A percentile compares a stretch with the other conserved stretches of the same genome.
Evolutionary conservation across 768 basidiomycete species (phyloP).

Genomic region (Lanmaoa pseudosensibilis): DNA sequence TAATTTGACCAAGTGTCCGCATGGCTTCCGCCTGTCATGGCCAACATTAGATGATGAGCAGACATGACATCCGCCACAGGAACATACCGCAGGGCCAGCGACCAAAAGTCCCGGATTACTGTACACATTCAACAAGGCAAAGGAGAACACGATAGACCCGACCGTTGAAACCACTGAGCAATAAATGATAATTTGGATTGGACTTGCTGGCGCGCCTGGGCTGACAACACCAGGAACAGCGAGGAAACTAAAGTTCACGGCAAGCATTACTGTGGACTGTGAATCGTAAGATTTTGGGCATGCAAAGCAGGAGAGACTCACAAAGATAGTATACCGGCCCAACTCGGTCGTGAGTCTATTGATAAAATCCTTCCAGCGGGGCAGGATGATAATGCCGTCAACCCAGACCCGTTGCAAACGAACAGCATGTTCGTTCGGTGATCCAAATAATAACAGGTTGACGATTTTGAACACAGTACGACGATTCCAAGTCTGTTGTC

Average conservation of each 20-base stretch:
- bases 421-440: constrained; percentile 9
- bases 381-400: constrained; percentile 8
- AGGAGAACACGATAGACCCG: constrained; percentile 16
- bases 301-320: background rate
- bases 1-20: background rate
- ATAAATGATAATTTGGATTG: constrained; percentile 15
- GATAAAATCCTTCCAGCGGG: constrained; percentile 13
- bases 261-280: constrained; percentile 21
- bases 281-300: background rate
- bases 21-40: constrained; percentile 4
- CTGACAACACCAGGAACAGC: constrained; percentile 7
- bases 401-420: constrained; percentile 16
- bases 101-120: constrained; percentile 3
- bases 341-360: constrained; percentile 8
- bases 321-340: constrained; percentile 14
- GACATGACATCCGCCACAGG: too few species aligned
- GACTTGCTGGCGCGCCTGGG: background rate
- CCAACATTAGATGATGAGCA: background rate
- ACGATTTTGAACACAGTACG: background rate
- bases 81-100: constrained; percentile 8
- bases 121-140: constrained; percentile 11
- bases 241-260: constrained; percentile 17
- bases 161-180: constrained; percentile 10
- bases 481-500: constrained; percentile 5
- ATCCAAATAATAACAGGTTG: constrained; percentile 2